Percentiles rank a stretch among this genome's conserved stretches.
Evolutionary conservation across 371 early-diverging fungal genomes (phyloP).

Genomic region (Entomophthora muscae): DNA sequence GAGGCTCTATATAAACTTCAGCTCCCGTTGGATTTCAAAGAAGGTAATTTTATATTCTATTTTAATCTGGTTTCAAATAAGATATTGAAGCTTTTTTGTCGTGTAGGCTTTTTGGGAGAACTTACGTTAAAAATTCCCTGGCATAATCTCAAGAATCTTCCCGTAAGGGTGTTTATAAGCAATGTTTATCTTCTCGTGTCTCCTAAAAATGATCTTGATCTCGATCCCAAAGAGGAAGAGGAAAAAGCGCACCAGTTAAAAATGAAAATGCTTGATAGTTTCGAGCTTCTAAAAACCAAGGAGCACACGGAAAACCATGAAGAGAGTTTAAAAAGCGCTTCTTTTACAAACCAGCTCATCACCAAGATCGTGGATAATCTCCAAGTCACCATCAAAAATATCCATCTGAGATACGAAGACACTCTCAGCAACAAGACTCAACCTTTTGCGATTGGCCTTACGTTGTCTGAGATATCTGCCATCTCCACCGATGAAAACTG

Average conservation of each 20-base stretch:
- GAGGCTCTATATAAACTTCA: conserved; percentile 88
- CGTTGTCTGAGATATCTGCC: conserved; percentile 76
- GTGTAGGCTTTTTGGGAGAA: conserved; percentile 77
- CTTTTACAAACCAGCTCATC: conserved; percentile 62
- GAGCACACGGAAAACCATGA: conserved; percentile 11
- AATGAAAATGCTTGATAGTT: conserved; percentile 61
- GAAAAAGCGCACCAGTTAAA: conserved; percentile 62
- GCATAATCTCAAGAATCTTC: conserved; percentile 86
- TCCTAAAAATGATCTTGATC: conserved; percentile 56
- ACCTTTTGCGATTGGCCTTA: conserved; percentile 82
- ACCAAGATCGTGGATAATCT: conserved; percentile 91
- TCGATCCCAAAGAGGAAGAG: conserved; percentile 69
- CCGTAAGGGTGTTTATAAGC: conserved; percentile 72
- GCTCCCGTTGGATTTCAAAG: conserved; percentile 81
- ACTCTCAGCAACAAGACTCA: conserved; percentile 46
- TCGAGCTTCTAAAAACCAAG: conserved; percentile 40
- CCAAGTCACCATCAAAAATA: conserved; percentile 85
- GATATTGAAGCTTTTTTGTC: too few relatives aligned
- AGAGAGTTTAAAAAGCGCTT: conserved; percentile 50
- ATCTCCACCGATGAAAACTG: conserved; percentile 84
- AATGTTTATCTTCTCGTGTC: conserved; percentile 75
- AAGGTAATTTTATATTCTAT: conserved; percentile 45
- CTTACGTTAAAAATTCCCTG: conserved; percentile 87
- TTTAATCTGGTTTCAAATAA: too few relatives aligned
- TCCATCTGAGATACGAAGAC: conserved; percentile 92